phyloP scores from a whole-genome alignment of 352 stramenopile species.

The Phytophthora meadii region DNA sequence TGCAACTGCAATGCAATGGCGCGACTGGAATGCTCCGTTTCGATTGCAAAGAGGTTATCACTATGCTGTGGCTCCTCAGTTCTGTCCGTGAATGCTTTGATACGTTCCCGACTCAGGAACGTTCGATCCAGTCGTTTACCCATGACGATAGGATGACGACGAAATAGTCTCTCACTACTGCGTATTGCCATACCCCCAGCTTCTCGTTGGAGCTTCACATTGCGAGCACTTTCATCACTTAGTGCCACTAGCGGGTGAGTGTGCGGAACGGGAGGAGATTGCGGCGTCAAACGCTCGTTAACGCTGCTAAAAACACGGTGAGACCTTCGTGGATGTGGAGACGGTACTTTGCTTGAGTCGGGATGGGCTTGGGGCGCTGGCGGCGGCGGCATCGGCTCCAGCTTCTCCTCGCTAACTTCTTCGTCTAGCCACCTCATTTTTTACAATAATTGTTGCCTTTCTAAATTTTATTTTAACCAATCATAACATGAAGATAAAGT shows the following conservation, averaged over 20 bases:
- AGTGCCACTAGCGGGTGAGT: constrained; percentile 56
- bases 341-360: constrained; percentile 10
- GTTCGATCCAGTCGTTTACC: constrained; percentile 59
- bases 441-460: not conserved
- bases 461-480: no score
- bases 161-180: constrained; percentile 22
- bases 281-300: constrained; percentile 37
- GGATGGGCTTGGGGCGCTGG: constrained; percentile 49
- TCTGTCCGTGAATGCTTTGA: constrained; percentile 41
- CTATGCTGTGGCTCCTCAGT: constrained; percentile 18
- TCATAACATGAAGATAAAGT: not conserved
- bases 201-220: constrained; percentile 30
- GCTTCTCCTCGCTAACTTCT: constrained; percentile 39
- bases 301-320: constrained; percentile 1
- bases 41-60: constrained; percentile 28
- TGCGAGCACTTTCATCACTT: constrained; percentile 30
- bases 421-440: constrained; percentile 27
- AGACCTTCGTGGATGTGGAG: not conserved
- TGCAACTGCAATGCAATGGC: constrained; percentile 50
- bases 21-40: constrained; percentile 50
- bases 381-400: constrained; percentile 63
- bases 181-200: constrained; percentile 21
- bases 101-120: constrained; percentile 57
- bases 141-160: constrained; percentile 2
- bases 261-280: constrained; percentile 56